Base-by-base conservation (phyloP, 495 filamentous ascomycete species). In the Penicillium desertorum region DNA sequence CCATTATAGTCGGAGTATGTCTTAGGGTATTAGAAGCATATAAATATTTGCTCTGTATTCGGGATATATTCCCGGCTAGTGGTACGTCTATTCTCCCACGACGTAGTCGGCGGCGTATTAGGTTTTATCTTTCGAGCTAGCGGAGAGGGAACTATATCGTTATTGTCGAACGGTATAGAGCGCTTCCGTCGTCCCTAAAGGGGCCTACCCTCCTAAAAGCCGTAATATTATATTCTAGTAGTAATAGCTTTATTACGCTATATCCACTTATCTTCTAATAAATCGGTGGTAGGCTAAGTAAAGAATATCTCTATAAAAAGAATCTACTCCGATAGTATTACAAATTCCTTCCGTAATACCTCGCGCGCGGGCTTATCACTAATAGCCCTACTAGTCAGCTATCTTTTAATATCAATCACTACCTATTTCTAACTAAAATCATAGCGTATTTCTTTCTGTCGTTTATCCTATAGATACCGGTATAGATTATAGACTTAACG, bases 241-340 rank as follows among this genome's bases (percentile, higher is more conserved):
- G 54, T 52, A 27, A 57, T 46, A 51, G 66, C 66, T 45, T 43
- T 57, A 45, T 65, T 62, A 20, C 64, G 64, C 42, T 60, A 55
- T 34, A 44, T 50, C 63, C 59, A 70, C 51, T 67, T 56, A 9
- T 46, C 54, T 57, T 70, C 67, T 50, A 67, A 42, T 39, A 49
- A 70, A 39, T 53, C 16, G 45, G 67, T 63, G 25, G 56, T 65
- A n/a, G 67, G 67, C 62, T 54, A 70, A 41, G 67, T 65, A 39
- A 70, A 51, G 34, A 70, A 62, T n/a, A 50, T 67, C 52, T 62
- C 60, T 25, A 67, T 29, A 16, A 70, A 60, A 54, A 60, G 45
- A 54, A 70, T 67, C 56, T 64, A 50, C 37, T 60, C 46, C 41
- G 60, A 54, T 50, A 9, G 60, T 43, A 69, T 56, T 46, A 44